Evolutionary conservation across 257 asterid species (phyloP).

Genomic region (Solanum bulbocastanum): DNA sequence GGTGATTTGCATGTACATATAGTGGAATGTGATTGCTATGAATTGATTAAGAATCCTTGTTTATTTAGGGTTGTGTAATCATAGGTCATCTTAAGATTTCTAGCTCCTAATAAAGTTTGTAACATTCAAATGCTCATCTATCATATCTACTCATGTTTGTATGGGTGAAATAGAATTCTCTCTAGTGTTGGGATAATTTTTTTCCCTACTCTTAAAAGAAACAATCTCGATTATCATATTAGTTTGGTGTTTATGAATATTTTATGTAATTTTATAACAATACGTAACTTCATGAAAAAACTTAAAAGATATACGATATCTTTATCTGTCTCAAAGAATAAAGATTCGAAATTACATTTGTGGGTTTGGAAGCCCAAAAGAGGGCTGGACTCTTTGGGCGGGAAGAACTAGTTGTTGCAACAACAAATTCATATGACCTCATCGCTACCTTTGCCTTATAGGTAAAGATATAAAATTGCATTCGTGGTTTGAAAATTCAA

Average conservation of each 20-base stretch:
- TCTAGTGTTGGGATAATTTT: not conserved
- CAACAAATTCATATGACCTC: too few species aligned
- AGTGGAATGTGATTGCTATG: not conserved
- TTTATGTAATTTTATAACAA: too few species aligned
- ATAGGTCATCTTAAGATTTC: not conserved
- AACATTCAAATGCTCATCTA: not conserved
- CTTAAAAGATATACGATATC: too few species aligned
- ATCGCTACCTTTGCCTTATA: too few species aligned
- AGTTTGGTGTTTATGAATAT: not conserved
- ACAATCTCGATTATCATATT: not conserved
- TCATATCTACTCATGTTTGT: not conserved
- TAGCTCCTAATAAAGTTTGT: not conserved
- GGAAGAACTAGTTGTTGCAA: too few species aligned
- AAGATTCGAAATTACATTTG: too few species aligned
- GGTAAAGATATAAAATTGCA: not conserved
- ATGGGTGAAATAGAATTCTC: not conserved
- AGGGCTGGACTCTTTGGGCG: too few species aligned
- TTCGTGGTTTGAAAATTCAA: too few species aligned
- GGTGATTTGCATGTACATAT: conserved; percentile 1
- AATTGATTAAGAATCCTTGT: not conserved
- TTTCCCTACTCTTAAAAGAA: not conserved
- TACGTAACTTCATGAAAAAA: not conserved
- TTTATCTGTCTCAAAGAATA: too few species aligned
- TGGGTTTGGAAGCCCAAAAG: too few species aligned
- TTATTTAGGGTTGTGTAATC: not conserved